phyloP scores from a whole-genome alignment of 2,329 filamentous ascomycete genomes.

The Cucurbitaria berberidis region DNA sequence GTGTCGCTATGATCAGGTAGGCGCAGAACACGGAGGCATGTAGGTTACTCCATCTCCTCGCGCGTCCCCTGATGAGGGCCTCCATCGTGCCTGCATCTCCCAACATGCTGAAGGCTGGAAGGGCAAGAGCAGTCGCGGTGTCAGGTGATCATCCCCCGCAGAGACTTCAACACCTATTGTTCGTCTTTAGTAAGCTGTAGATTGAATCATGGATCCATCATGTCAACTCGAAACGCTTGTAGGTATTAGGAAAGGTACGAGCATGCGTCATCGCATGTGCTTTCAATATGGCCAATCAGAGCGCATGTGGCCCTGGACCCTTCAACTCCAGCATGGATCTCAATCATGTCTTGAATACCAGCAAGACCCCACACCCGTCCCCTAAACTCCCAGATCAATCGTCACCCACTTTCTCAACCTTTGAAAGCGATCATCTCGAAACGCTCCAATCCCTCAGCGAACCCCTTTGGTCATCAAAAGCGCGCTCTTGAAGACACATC shows the following conservation, averaged over 20 bases:
- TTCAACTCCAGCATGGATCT: background rate
- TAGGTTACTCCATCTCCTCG: background rate
- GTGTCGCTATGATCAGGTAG: background rate
- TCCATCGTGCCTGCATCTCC: constrained; percentile 29
- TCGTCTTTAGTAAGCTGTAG: no score
- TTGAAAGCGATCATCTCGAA: background rate
- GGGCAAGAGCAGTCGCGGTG: constrained; percentile 22
- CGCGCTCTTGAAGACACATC: background rate
- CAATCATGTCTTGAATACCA: background rate
- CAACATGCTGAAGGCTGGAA: background rate
- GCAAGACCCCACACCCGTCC: background rate
- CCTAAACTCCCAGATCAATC: background rate
- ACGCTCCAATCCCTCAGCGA: background rate
- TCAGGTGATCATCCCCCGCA: constrained; percentile 18
- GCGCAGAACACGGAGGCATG: background rate
- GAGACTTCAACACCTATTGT: background rate
- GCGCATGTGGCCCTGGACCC: background rate
- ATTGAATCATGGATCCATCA: no score
- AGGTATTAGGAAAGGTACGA: background rate
- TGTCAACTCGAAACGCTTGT: background rate
- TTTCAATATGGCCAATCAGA: constrained; percentile 35
- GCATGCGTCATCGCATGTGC: constrained; percentile 22
- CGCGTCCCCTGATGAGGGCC: constrained; percentile 3
- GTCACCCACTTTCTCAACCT: background rate
- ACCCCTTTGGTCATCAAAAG: background rate